Evolutionary conservation across 148 eudicot species (phyloP).

Genomic region (Cornus suecica): DNA sequence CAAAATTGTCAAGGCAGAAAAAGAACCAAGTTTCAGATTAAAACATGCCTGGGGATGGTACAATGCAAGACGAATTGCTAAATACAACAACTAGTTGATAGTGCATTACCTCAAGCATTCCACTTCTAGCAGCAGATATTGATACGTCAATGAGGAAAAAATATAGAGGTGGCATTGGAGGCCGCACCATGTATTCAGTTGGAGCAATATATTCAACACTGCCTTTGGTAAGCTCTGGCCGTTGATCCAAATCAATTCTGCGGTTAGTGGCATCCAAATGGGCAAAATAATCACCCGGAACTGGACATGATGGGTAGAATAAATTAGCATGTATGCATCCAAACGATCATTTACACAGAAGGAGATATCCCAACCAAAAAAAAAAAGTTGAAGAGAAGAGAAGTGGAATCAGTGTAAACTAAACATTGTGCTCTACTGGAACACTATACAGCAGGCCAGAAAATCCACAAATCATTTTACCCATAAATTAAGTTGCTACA

Average conservation of each 20-base stretch:
- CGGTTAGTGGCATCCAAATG: constrained; percentile 80
- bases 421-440: background rate
- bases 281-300: constrained; percentile 83
- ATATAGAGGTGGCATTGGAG: constrained; percentile 95
- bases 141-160: constrained; percentile 98
- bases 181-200: constrained; percentile 98
- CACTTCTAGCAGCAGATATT: constrained; percentile 83
- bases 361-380: background rate
- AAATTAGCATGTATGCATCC: constrained; percentile 8
- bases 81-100: constrained; percentile 3
- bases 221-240: constrained; percentile 88
- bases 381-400: too few species aligned
- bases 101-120: constrained; percentile 94
- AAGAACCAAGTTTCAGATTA: too few species aligned
- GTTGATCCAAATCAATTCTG: constrained; percentile 82
- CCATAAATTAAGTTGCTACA: background rate
- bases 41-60: background rate
- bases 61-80: background rate
- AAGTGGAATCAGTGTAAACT: background rate
- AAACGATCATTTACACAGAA: background rate
- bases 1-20: background rate
- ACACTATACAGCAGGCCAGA: background rate
- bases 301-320: constrained; percentile 37
- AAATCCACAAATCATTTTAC: background rate
- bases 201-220: constrained; percentile 97